Evolutionary conservation across 495 filamentous ascomycete species (phyloP), one percentile per base, ranked within the genome.

Genomic region (Terfezia boudieri): DNA sequence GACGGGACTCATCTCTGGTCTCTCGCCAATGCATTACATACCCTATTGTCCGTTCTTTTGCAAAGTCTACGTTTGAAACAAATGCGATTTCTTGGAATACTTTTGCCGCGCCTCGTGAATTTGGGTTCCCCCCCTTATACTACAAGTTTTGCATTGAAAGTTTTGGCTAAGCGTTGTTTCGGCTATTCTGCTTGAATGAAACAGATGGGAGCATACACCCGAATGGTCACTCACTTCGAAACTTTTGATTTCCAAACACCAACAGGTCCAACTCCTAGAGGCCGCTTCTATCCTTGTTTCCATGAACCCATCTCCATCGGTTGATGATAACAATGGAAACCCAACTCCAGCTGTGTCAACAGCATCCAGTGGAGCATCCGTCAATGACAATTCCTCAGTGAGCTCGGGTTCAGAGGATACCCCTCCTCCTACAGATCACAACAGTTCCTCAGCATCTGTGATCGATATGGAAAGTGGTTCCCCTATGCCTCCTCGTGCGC

Each of bases 141-240:
- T 23, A 5, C 50, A 23, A 52, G 12, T 5, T 23, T 14, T 52
- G 14, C 23, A 12, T 14, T 7, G 22, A 17, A 20, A 14, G 35
- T 54, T n/a, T 49, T 37, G 17, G 36, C 37, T 22, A 48, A 22
- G 52, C 16, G 26, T 32, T 32, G 26, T n/a, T 61, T 69, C 68
- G 66, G 69, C 66, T 37, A 70, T 63, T 71, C 69, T 65, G 67
- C 64, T 70, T 76, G 69, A 51, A 20, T 71, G 70, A 67, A 67
- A 64, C 76, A 98, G 90, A 76, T 98, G 90, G 90, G 90, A 98
- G 73, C 90, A 98, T 69, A 88, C 90, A 69, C 92, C 92, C 63
- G 86, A 94, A 74, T 98, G 90, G 90, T 81, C 86, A 38, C 83
- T 81, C 69, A 98, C 90, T 48, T 95, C 90, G 63, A 98, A 98